These are phyloP conservation scores for Fusarium illudens DNA, from an alignment of 2,329 filamentous ascomycete species.

Conservation along the genomic window DNA sequence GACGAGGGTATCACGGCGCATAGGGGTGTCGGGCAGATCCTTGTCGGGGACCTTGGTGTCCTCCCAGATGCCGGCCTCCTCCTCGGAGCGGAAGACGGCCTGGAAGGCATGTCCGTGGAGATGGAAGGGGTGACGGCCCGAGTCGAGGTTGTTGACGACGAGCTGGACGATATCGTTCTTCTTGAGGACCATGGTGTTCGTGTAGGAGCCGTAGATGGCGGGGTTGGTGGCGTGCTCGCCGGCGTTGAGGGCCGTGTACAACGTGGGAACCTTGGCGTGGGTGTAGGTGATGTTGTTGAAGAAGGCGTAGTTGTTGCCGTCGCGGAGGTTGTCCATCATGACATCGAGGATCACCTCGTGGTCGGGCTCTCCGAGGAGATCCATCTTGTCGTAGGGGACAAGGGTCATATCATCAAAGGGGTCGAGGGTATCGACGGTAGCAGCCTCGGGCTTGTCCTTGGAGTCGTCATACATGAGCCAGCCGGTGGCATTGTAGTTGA, in stretches of 20 bases:
- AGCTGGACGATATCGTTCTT: constrained; percentile 75
- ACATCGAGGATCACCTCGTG: constrained; percentile 70
- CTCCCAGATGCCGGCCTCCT: constrained; percentile 66
- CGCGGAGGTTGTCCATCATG: constrained; percentile 67
- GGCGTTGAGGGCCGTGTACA: constrained; percentile 77
- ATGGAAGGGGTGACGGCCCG: constrained; percentile 78
- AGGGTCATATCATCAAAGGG: constrained; percentile 80
- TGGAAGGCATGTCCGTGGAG: constrained; percentile 82
- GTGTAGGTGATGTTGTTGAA: constrained; percentile 83
- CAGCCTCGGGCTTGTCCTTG: constrained; percentile 59
- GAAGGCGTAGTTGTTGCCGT: constrained; percentile 70
- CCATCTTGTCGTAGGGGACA: constrained; percentile 72
- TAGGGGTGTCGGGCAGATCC: constrained; percentile 64
- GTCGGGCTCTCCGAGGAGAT: constrained; percentile 69
- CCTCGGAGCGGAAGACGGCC: constrained; percentile 67
- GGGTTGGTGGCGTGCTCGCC: constrained; percentile 67
- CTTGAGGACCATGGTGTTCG: constrained; percentile 73
- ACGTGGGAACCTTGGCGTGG: constrained; percentile 76
- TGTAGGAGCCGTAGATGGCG: constrained; percentile 70
- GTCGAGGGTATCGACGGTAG: constrained; percentile 67
- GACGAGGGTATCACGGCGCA: constrained; percentile 74
- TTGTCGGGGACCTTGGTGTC: constrained; percentile 49
- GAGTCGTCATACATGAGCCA: constrained; percentile 67
- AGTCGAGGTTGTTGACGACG: constrained; percentile 77
- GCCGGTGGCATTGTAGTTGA: constrained; percentile 74